These are phyloP conservation scores for Coffea canephora DNA, from an alignment of 257 asterid genomes.

Conservation along the genomic window DNA sequence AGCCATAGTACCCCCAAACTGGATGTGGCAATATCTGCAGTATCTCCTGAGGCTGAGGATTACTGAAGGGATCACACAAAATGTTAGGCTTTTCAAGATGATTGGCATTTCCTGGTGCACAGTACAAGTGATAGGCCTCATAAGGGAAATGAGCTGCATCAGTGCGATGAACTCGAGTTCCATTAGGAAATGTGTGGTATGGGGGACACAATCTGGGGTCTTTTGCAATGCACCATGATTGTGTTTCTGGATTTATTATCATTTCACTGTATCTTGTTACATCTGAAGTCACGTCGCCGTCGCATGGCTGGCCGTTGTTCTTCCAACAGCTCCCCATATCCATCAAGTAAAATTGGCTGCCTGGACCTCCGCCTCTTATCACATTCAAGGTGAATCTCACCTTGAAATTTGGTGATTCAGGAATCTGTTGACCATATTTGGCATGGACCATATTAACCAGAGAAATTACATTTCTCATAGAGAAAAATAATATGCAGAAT, in stretches of 20 bases:
- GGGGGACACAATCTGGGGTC: conserved; percentile 60
- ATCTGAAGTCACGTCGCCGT: conserved; percentile 76
- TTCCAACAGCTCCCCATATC: conserved; percentile 98
- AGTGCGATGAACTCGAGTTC: conserved; percentile 52
- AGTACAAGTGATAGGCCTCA: conserved; percentile 70
- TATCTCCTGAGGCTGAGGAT: conserved; percentile 89
- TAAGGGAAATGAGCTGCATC: conserved; percentile 54
- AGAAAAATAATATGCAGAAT: too few relatives aligned
- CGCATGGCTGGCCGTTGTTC: conserved; percentile 68
- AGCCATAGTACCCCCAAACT: conserved; percentile 78
- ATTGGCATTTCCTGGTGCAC: conserved; percentile 60
- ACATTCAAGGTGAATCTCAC: conserved; percentile 71
- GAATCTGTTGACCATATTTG: conserved; percentile 43
- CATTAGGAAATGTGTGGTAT: conserved; percentile 64
- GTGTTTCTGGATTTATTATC: conserved; percentile 65
- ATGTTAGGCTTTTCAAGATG: conserved; percentile 44
- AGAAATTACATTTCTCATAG: background rate
- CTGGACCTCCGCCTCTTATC: conserved; percentile 63
- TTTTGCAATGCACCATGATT: conserved; percentile 54
- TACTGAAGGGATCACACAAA: conserved; percentile 70
- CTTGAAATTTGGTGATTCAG: conserved; percentile 74
- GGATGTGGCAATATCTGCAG: conserved; percentile 81
- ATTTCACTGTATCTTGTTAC: conserved; percentile 82
- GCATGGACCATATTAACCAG: background rate
- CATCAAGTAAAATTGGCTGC: conserved; percentile 73